Conservation (phyloP, 169 alveolate species). For the Pseudocohnilembus persalinus region DNA sequence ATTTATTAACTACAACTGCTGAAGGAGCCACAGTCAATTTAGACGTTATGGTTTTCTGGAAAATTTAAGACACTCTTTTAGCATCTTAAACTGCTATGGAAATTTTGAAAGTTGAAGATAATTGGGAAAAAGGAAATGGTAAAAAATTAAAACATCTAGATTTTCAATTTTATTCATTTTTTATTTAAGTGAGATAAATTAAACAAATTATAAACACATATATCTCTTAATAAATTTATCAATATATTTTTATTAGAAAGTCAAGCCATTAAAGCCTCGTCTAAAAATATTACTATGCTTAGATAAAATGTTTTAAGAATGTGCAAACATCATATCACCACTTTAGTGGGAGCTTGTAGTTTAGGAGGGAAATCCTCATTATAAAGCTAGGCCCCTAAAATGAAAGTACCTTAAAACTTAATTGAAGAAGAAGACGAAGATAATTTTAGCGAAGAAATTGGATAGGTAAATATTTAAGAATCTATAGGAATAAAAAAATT, state of each 20-base stretch:
- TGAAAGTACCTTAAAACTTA: neutral
- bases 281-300: neutral
- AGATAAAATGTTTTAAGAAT: neutral
- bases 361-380: neutral
- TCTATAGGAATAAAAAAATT: neutral
- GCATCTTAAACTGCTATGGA: neutral
- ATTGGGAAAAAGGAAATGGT: neutral
- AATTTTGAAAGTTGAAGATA: neutral
- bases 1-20: neutral
- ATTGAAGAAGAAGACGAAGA: neutral
- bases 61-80: neutral
- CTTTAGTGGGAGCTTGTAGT: neutral
- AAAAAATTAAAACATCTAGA: neutral
- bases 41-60: neutral
- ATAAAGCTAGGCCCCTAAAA: no score
- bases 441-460: neutral
- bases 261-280: neutral
- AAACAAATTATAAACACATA: neutral
- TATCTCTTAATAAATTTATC: no score
- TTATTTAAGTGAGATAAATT: no score
- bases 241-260: neutral
- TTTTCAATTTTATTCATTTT: no score
- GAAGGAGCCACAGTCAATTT: neutral
- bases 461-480: neutral
- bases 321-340: neutral